Conservation (phyloP, 2,329 filamentous ascomycete species). For the Penicillium sp. region DNA sequence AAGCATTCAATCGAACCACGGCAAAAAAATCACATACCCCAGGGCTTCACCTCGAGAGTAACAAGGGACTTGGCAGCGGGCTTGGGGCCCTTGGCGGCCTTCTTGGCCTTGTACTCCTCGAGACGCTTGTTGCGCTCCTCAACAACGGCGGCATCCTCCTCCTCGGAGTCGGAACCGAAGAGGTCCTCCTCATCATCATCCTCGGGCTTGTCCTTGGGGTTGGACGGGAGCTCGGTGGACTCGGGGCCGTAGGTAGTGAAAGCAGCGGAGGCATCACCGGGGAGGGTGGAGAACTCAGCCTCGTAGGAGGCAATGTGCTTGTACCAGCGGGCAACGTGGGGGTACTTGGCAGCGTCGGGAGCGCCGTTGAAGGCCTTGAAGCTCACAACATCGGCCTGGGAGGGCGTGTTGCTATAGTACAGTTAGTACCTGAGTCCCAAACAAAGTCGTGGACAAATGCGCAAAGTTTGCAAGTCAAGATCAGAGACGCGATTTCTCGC, state of each 20-base stretch:
- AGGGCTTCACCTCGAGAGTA: conserved; percentile 95
- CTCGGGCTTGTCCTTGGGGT: conserved; percentile 79
- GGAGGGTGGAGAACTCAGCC: conserved; percentile 85
- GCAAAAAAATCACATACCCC: conserved; percentile 66
- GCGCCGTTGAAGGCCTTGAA: conserved; percentile 82
- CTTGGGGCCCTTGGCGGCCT: conserved; percentile 82
- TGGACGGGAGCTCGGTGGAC: conserved; percentile 69
- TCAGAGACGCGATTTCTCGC: conserved; percentile 78
- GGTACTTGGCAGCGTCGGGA: conserved; percentile 83
- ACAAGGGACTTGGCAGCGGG: conserved; percentile 92
- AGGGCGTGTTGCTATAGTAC: conserved; percentile 59
- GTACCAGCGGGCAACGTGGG: conserved; percentile 95
- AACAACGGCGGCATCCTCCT: conserved; percentile 85
- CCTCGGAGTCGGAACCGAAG: conserved; percentile 90
- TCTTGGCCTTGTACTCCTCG: conserved; percentile 94
- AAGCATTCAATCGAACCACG: neutral
- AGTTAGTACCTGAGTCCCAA: conserved; percentile 14
- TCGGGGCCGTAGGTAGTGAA: conserved; percentile 92
- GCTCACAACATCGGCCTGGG: conserved; percentile 92
- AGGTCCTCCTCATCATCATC: conserved; percentile 86
- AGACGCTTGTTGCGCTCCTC: conserved; percentile 84
- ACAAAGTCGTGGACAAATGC: neutral
- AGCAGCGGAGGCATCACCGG: conserved; percentile 85
- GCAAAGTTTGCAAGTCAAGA: conserved; percentile 15
- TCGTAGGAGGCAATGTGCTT: conserved; percentile 95